Percentiles rank a stretch among this genome's conserved stretches.
phyloP scores from a whole-genome alignment of 192 early-diverging fungal genomes.

The Spizellomyces sp. region DNA sequence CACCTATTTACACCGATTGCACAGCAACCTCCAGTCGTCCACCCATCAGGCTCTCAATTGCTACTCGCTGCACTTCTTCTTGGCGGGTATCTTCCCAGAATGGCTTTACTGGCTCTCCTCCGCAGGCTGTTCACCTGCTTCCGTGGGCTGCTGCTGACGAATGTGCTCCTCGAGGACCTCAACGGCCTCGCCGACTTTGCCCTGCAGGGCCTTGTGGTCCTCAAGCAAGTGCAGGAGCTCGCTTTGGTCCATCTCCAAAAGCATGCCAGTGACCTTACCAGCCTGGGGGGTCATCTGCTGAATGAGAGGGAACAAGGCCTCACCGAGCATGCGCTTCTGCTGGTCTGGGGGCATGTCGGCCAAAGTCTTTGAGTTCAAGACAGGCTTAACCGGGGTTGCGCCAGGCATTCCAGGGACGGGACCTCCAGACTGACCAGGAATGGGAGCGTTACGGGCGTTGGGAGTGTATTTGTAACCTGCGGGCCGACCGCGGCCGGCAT shows the following conservation, averaged over 20 bases:
- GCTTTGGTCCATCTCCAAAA: constrained; percentile 96
- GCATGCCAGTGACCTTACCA: constrained; percentile 99
- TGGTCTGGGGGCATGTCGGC: constrained; percentile 78
- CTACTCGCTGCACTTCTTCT: too few species aligned
- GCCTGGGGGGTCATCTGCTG: constrained; percentile 72
- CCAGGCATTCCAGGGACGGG: constrained; percentile 39
- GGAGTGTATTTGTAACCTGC: constrained; percentile 53
- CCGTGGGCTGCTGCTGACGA: constrained; percentile 6
- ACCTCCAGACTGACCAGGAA: constrained; percentile 38
- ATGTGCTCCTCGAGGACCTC: constrained; percentile 78
- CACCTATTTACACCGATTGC: too few species aligned
- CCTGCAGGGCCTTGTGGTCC: constrained; percentile 72
- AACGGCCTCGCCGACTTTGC: constrained; percentile 86
- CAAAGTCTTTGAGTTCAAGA: constrained; percentile 76
- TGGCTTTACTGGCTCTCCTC: constrained; percentile 1
- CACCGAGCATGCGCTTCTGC: constrained; percentile 97
- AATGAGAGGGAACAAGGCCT: constrained; percentile 91
- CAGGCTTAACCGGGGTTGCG: constrained; percentile 43
- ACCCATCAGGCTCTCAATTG: too few species aligned
- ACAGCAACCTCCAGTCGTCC: too few species aligned
- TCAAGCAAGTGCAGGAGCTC: constrained; percentile 92
- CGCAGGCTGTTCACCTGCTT: neutral
- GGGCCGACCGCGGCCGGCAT: constrained; percentile 43
- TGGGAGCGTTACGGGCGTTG: constrained; percentile 51
- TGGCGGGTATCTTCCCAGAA: neutral